A percentile compares a stretch with the other conserved stretches of the same genome.
Evolutionary conservation across 305 asterid genomes (phyloP).

Genomic region (Lippia alba): DNA sequence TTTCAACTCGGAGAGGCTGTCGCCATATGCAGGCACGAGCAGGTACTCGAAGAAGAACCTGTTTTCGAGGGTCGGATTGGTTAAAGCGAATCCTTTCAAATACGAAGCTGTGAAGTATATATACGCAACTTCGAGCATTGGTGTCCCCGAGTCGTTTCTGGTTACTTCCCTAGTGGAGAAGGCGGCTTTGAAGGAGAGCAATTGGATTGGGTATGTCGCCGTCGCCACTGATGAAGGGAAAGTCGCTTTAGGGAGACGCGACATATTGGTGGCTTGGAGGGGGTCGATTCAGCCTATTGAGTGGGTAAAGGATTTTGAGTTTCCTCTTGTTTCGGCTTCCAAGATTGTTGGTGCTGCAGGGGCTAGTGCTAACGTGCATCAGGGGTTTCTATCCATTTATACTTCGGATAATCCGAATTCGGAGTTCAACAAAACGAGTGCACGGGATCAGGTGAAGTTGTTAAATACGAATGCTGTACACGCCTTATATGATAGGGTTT

Average conservation of each 20-base stretch:
- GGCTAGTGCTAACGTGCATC: constrained; percentile 43
- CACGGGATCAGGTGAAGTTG: constrained; percentile 56
- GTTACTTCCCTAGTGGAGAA: constrained; percentile 40
- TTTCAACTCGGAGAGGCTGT: constrained; percentile 34
- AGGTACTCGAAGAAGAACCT: constrained; percentile 39
- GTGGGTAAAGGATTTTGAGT: constrained; percentile 57
- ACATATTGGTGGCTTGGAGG: constrained; percentile 70
- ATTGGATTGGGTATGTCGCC: constrained; percentile 67
- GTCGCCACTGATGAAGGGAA: constrained; percentile 71
- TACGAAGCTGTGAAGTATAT: constrained; percentile 41
- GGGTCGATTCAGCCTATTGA: constrained; percentile 56
- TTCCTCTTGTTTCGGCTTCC: constrained; percentile 40
- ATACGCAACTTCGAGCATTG: constrained; percentile 45
- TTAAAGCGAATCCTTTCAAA: constrained; percentile 38
- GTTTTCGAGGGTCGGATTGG: constrained; percentile 43
- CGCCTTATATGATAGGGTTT: no score
- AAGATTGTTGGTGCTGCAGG: constrained; percentile 33
- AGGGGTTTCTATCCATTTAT: constrained; percentile 56
- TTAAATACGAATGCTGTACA: not conserved
- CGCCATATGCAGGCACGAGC: constrained; percentile 41
- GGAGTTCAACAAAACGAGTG: constrained; percentile 44
- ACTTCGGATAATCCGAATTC: constrained; percentile 45
- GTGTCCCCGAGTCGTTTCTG: constrained; percentile 46
- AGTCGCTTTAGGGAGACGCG: constrained; percentile 60
- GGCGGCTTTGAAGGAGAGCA: constrained; percentile 46